Base-by-base conservation (phyloP, 1,284 basidiomycete species). In the Cryptococcus deneoformans region DNA sequence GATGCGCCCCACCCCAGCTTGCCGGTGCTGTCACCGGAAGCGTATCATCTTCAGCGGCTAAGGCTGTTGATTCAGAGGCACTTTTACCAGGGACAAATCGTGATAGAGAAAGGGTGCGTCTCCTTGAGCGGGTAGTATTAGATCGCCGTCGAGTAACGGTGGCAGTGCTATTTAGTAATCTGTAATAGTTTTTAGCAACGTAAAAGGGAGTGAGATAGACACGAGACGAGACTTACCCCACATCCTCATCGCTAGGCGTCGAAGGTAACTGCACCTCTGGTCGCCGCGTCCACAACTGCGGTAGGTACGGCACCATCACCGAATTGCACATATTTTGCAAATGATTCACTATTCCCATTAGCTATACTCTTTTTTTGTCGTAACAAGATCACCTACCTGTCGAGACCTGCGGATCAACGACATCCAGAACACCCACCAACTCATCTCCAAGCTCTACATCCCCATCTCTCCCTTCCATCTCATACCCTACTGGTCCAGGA, bases 241-340 rank as follows among this genome's bases (percentile, higher is more conserved):
- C 35, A 29, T 47, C 47, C 6, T 65, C 62, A 35, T 67, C 63
- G 24, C 64, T 59, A 1, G 64, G 56, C 10, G 55, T 57, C 8
- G 64, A 63, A 2, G 48, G n/a, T 9, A 77, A 52, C 14, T 66
- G 62, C 1, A 78, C 56, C 20, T 71, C 70, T 1, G 77, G 74
- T 46, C 72, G 60, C 16, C 76, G 61, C 3, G 59, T 63, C 70
- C 72, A 77, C 29, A 77, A 55, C 36, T 56, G 50, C 0, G 77
- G 77, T 35, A 77, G 58, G 54, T 76, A 65, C 1, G 77, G 77
- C n/a, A 77, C 64, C 50, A 78, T 60, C 54, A 78, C 68, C 2
- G 65, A 67, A 57, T 78, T 78, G 7, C 75, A 72, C 39, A 75
- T 65, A 54, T 78, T 76, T 60, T 78, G 77, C 5, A 78, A 61